Evolutionary conservation across 345 rosid genomes (phyloP), one percentile per base, ranked within the genome.

Genomic region (Ceriops tagal): DNA sequence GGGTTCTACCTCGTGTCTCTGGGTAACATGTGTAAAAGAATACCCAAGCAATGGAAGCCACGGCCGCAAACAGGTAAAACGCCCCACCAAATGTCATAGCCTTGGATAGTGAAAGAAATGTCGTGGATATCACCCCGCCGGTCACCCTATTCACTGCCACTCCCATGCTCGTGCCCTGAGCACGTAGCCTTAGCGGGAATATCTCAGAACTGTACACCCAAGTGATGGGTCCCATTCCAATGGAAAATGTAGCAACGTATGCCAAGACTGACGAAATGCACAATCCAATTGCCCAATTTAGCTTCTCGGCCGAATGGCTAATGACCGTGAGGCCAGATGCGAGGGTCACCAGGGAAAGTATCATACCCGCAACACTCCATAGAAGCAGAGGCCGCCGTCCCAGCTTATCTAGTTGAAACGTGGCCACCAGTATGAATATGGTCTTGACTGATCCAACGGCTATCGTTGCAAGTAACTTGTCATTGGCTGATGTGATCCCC

Each of bases 151-250:
- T 76, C 6, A 71, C 72, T 2, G 51, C 75, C 53, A 75, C 74
- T 4, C 62, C 74, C 8, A 70, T 35, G 39, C 71, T 51, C 7
- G 59, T 28, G 7, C 79, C 79, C 61, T 65, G 71, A 0, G 79
- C 79, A 8, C 58, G 24, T 13, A 55, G 28, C 58, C 58, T 22
- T 22, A 55, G 9, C 9, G 58, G 58, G 58, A 76, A 66, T 37
- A 71, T 76, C 75, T 76, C 79, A 15, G 75, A 71, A 75, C 69
- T 76, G 69, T 76, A 76, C 13, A 76, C 75, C 71, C 75, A 76
- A 10, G 75, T 52, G 59, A 76, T 67, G 15, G 79, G 79, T 2
- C 79, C 79, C 61, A 71, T 32, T 22, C 79, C 79, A 4, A 76
- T 76, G 8, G 79, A 71, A 64, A 71, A 76, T 0, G 61, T 61